Base-by-base conservation (phyloP, 805 yeast species). In the Starmerella lactis-condensi region DNA sequence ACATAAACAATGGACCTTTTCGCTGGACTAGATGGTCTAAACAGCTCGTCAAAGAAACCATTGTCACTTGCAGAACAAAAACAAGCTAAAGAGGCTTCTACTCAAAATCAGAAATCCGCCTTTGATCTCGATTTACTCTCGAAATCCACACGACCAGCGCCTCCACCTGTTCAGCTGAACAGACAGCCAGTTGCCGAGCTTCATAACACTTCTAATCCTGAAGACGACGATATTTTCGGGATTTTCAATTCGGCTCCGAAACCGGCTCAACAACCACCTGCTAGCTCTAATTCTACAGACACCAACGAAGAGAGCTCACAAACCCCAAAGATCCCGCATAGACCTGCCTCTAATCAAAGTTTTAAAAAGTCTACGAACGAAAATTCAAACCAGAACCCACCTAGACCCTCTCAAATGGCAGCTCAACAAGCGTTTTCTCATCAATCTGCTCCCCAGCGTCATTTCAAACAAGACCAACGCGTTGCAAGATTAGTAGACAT, bases 401-500 rank as follows among this genome's bases (percentile, higher is more conserved):
- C 21, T 13, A 10, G 24, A 15, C 23, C 26, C 29, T 21, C 36
- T 5, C 31, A 28, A 4, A 11, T 21, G 27, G 30, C 24, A 26
- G 21, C 17, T 14, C 22, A 21, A 22, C 7, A 26, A 30, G 15
- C 26, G 24, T 17, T 16, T 26, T 4, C 24, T 23, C 26, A 15
- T 24, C 11, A 19, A 13, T 6, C 31, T 17, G 15, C 31, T 17
- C 7, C 14, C 21, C 4, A 13, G 24, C 11, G n/a, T n/a, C n/a
- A n/a, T n/a, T n/a, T n/a, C n/a, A n/a, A n/a, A n/a, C n/a, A n/a
- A n/a, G n/a, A 41, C 32, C 37, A 39, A 18, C 60, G 69, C 1
- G 47, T 77, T 12, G 85, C 85, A 0, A 76, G 70, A 41, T 57
- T 78, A 26, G 52, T 76, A 2, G 89, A 78, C 36, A 79, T 79